Evolutionary conservation across 192 early-diverging fungal species (phyloP).

Genomic region (Entomortierella chlamydospora): DNA sequence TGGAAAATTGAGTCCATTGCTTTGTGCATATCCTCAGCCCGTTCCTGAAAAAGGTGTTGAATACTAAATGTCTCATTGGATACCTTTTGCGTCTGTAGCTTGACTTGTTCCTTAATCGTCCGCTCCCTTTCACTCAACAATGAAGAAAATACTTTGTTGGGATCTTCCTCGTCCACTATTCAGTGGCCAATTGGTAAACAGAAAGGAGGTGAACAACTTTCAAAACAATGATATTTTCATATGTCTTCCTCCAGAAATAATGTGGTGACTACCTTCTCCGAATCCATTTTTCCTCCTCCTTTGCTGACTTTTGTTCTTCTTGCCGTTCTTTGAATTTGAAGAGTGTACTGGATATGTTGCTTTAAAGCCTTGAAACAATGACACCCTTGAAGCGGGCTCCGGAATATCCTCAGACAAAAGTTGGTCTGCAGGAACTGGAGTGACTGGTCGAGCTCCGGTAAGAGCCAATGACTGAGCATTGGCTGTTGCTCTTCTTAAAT

Average conservation of each 20-base stretch:
- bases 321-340: slow-evolving; percentile 30
- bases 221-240: background rate
- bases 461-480: slow-evolving; percentile 32
- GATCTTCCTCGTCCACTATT: slow-evolving; percentile 46
- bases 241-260: background rate
- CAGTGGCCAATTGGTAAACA: background rate
- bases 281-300: slow-evolving; percentile 49
- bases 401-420: slow-evolving; percentile 63
- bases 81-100: slow-evolving; percentile 65
- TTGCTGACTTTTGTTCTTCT: slow-evolving; percentile 40
- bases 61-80: background rate
- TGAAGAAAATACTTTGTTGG: slow-evolving; percentile 54
- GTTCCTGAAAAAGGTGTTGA: background rate
- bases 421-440: slow-evolving; percentile 36
- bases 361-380: slow-evolving; percentile 67
- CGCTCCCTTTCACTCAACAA: slow-evolving; percentile 63
- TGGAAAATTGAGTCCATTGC: no score
- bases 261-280: slow-evolving; percentile 19
- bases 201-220: background rate
- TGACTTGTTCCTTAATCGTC: slow-evolving; percentile 62
- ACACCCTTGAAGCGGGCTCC: slow-evolving; percentile 62
- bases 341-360: slow-evolving; percentile 59
- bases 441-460: slow-evolving; percentile 19
- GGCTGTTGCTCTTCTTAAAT: slow-evolving; percentile 34
- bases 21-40: background rate